Evolutionary conservation across 768 basidiomycete species (phyloP), one percentile per base, ranked within the genome.

Genomic region (Chalciporus chontae): DNA sequence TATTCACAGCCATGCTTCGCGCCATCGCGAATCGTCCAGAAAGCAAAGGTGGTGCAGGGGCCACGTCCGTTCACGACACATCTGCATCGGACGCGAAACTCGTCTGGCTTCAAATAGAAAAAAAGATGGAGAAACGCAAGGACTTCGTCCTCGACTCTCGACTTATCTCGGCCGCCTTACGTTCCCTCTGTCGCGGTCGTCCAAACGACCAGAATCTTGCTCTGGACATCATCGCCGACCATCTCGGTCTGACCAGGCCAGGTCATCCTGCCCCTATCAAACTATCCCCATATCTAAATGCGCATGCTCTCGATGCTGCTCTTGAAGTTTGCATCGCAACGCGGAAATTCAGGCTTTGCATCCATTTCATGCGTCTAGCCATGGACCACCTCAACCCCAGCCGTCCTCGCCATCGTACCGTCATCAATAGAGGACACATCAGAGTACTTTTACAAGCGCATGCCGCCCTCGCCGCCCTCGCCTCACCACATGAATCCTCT

Each of bases 1-100:
- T 87, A 19, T 90, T 79, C 64, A 79, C 84, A 8, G 77, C 79
- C 42, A 78, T 92, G 70, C 78, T 93, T 59, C 73, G 74, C 39
- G 78, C 79, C 41, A 62, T 64, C 59, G 75, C 46, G 58, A 53
- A 48, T 27, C 47, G 54, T 40, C 60, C 52, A 50, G 51, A 56
- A 43, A 58, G 46, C 17, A 51, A 56, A 38, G 56, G 47, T 13
- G 34, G n/a, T 36, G n/a, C 15, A 15, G n/a, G 2, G 6, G 58
- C 56, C 44, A 32, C 51, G 45, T 70, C 43, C 53, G 61, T 37
- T 49, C 55, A 29, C 71, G 81, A 64, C 74, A 74, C 53, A 19
- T 48, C 51, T 48, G 80, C 84, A 8, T 76, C 80, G 15, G 84
- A 90, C 53, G 86, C 84, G 13, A 84, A 77, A 59, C 71, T 86